Base-by-base conservation (phyloP, 2,329 filamentous ascomycete genomes). In the Cladosporium sp. region DNA sequence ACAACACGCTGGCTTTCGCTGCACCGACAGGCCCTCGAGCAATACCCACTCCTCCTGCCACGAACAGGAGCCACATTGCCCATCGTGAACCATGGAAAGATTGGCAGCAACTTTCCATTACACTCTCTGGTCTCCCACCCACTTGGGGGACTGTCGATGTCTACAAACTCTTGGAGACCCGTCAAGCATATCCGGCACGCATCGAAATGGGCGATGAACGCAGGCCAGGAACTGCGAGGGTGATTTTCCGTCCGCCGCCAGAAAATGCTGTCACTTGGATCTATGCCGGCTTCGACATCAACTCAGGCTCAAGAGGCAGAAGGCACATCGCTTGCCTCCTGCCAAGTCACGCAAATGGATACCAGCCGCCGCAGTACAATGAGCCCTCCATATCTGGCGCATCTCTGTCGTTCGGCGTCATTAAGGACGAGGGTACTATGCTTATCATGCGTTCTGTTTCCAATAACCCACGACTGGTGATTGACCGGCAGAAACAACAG, bases 391-490 rank as follows among this genome's bases (percentile, higher is more conserved):
- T 27, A 27, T 27, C 22, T 27, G 30, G 4, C 36, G 18, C 12
- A 40, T 48, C 15, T 9, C 12, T 8, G 29, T 25, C 27, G 15
- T 85, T 90, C 57, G 86, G 87, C 0, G 71, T 81, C 35, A 74
- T 82, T 67, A 58, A 76, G 1, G 67, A 74, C 1, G 74, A 78
- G 4, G 69, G 67, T 2, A 70, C 72, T 0, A 81, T 90, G 74
- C 78, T 83, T 62, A 66, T 73, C 7, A 79, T 87, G 74, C 77
- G 76, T 9, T 27, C 22, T 5, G 22, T 27, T 9, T 5, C 9
- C 5, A 27, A 56, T 58, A 3, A 40, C 55, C 2, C 55, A 73
- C 3, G 60, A 61, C 13, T 46, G 4, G 22, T 38, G 4, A 22
- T 36, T 22, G 29, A 46, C 11, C 7, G 18, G 11, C 22, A 40